Evolutionary conservation across 1,139 yeast species (phyloP).

Genomic region (Tardiomyces digboiensis): DNA sequence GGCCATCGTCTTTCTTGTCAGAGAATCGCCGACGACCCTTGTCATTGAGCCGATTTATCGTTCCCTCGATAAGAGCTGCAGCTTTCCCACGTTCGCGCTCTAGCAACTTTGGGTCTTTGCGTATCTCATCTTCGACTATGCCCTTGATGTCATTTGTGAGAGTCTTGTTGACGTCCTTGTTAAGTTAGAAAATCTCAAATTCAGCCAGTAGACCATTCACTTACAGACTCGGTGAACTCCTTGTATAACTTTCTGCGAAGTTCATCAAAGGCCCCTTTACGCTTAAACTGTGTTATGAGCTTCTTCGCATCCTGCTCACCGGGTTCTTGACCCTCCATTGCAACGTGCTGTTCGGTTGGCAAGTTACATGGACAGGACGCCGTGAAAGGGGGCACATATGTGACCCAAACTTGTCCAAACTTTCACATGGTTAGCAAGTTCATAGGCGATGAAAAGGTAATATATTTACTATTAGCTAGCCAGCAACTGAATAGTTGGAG

Average conservation of each 20-base stretch:
- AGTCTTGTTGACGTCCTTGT: slow-evolving; percentile 12
- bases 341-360: too few species aligned
- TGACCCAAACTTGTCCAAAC: too few species aligned
- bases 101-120: slow-evolving; percentile 16
- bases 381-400: too few species aligned
- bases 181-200: neutral
- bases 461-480: neutral
- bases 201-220: neutral
- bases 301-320: slow-evolving; percentile 35
- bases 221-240: slow-evolving; percentile 18
- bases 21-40: neutral
- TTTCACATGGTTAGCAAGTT: too few species aligned
- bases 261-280: slow-evolving; percentile 23
- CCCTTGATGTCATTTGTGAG: slow-evolving; percentile 15
- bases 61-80: slow-evolving; percentile 23
- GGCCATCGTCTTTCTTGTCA: neutral
- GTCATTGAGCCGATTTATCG: slow-evolving; percentile 10
- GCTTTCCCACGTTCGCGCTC: slow-evolving; percentile 21
- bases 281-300: slow-evolving; percentile 19
- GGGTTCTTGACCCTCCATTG: too few species aligned
- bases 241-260: slow-evolving; percentile 17
- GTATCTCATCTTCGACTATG: slow-evolving; percentile 20
- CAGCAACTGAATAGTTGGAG: neutral
- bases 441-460: neutral
- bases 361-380: too few species aligned